Percentiles rank a stretch among this genome's conserved stretches.
phyloP scores from a whole-genome alignment of 352 stramenopile species.

The Phytophthora lateralis region DNA sequence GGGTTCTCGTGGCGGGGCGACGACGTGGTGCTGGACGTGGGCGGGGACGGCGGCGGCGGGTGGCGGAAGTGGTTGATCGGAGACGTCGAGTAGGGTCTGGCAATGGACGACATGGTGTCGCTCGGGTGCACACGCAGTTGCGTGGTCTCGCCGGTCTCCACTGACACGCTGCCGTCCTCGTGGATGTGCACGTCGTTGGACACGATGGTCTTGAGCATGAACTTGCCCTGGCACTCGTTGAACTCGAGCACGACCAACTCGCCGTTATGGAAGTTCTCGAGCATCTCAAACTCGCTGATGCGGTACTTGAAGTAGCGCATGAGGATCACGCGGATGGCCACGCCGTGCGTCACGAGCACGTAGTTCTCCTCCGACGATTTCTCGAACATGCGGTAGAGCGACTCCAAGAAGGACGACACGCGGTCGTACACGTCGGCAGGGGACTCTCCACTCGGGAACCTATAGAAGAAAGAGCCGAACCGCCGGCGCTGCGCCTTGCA shows the following conservation, averaged over 20 bases:
- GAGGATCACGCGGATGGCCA: conserved; percentile 88
- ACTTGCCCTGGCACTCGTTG: conserved; percentile 62
- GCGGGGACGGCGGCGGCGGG: conserved; percentile 42
- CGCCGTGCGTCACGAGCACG: conserved; percentile 86
- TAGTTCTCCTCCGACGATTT: conserved; percentile 82
- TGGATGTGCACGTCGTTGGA: conserved; percentile 60
- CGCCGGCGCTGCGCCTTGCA: conserved; percentile 76
- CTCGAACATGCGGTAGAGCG: conserved; percentile 86
- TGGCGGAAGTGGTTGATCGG: conserved; percentile 72
- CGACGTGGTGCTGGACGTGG: conserved; percentile 42
- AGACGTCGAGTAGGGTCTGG: conserved; percentile 63
- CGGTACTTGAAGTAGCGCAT: conserved; percentile 91
- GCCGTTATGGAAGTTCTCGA: conserved; percentile 87
- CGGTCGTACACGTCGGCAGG: conserved; percentile 90
- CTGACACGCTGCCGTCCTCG: conserved; percentile 44
- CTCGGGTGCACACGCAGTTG: conserved; percentile 56
- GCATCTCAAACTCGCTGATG: conserved; percentile 84
- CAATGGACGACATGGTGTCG: conserved; percentile 47
- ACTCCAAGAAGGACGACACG: conserved; percentile 89
- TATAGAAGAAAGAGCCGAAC: conserved; percentile 90
- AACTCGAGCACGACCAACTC: conserved; percentile 86
- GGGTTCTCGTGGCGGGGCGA: conserved; percentile 30
- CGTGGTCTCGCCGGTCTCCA: conserved; percentile 53
- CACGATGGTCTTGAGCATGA: conserved; percentile 70
- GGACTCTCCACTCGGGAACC: conserved; percentile 88